Conservation (phyloP, 805 yeast species). For the Jamesozyma hellenica region DNA sequence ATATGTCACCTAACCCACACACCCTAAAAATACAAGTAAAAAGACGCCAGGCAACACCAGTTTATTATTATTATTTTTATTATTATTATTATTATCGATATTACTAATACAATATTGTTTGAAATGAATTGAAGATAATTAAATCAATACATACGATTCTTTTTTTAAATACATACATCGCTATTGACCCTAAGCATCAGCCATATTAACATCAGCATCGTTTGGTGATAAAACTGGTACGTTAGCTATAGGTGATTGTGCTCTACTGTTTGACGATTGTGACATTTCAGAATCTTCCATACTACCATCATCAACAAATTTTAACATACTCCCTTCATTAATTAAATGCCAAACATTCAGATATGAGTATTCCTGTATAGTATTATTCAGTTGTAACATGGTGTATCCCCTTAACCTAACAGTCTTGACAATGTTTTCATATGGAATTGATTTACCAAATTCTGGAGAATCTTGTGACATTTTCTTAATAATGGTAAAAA, state of each 20-base stretch:
- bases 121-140: too few relatives aligned
- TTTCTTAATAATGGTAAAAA: conserved; percentile 60
- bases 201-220: conserved; percentile 8
- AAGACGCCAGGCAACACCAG: too few relatives aligned
- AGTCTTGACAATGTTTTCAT: conserved; percentile 47
- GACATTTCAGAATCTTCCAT: conserved; percentile 7
- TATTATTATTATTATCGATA: too few relatives aligned
- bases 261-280: background rate
- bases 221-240: conserved; percentile 1
- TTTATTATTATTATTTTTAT: too few relatives aligned
- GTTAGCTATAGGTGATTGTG: background rate
- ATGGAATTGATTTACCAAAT: conserved; percentile 28
- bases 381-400: conserved; percentile 61
- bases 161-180: too few relatives aligned
- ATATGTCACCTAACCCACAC: too few relatives aligned
- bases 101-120: too few relatives aligned
- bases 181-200: conserved; percentile 1
- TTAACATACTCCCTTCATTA: conserved; percentile 57
- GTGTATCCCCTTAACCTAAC: conserved; percentile 78
- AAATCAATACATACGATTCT: too few relatives aligned
- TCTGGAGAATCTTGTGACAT: conserved; percentile 35
- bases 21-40: too few relatives aligned
- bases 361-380: conserved; percentile 63
- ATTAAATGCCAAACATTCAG: conserved; percentile 68
- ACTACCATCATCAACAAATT: conserved; percentile 41